phyloP scores from a whole-genome alignment of 2,329 filamentous ascomycete species.

The Blumeriella jaapii region DNA sequence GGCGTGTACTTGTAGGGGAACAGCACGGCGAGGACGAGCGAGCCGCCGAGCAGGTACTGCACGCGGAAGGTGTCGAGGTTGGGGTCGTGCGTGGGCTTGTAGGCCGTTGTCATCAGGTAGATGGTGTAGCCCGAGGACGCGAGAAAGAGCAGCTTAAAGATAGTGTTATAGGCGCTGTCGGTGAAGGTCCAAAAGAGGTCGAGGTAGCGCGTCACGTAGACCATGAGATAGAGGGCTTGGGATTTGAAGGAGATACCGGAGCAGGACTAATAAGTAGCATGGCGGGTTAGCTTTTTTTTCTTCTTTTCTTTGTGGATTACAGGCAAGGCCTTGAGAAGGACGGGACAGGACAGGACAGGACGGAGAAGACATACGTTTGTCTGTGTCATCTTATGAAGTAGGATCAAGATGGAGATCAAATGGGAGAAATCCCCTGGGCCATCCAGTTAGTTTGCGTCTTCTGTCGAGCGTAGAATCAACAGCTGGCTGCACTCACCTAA shows the following conservation, averaged over 20 bases:
- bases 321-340: neutral
- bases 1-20: slow-evolving; percentile 77
- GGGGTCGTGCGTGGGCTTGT: slow-evolving; percentile 94
- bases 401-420: slow-evolving; percentile 82
- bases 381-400: slow-evolving; percentile 92
- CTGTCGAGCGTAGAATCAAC: slow-evolving; percentile 1
- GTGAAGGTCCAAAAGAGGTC: slow-evolving; percentile 82
- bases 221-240: slow-evolving; percentile 85
- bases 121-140: slow-evolving; percentile 82
- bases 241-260: slow-evolving; percentile 98
- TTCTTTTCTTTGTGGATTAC: slow-evolving; percentile 3
- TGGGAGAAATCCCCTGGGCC: slow-evolving; percentile 82
- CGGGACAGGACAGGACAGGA: neutral
- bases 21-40: slow-evolving; percentile 65
- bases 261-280: slow-evolving; percentile 70
- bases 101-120: slow-evolving; percentile 95
- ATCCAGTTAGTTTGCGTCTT: slow-evolving; percentile 5
- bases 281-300: slow-evolving; percentile 21
- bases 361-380: slow-evolving; percentile 57
- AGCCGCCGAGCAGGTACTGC: slow-evolving; percentile 79
- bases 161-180: slow-evolving; percentile 65
- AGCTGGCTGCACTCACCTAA: slow-evolving; percentile 41
- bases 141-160: slow-evolving; percentile 96
- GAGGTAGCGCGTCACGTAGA: slow-evolving; percentile 89
- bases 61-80: slow-evolving; percentile 97